Evolutionary conservation across 2,329 filamentous ascomycete genomes (phyloP).

Genomic region (Colletotrichum orchidophilum): DNA sequence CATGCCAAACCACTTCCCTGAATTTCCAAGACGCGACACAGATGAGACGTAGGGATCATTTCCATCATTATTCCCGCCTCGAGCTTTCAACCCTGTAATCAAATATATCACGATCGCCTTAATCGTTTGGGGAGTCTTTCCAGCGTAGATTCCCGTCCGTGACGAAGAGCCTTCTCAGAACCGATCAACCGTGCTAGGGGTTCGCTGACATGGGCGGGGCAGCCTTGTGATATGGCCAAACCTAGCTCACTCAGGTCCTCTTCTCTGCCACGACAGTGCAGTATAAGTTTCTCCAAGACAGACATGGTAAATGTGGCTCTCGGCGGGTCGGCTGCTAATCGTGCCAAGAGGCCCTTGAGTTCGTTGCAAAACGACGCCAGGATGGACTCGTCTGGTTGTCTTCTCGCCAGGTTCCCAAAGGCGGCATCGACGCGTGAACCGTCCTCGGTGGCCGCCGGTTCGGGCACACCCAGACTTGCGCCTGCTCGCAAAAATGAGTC

Average conservation of each 20-base stretch:
- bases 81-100: not conserved
- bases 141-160: not conserved
- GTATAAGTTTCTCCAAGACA: not conserved
- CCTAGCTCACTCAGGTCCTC: not conserved
- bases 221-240: not conserved
- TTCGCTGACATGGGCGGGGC: not conserved
- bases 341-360: not conserved
- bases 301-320: not conserved
- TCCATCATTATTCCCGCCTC: not conserved
- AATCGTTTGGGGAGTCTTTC: not conserved
- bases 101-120: not conserved
- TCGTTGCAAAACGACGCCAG: not conserved
- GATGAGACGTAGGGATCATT: not conserved
- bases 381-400: not conserved
- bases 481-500: not conserved
- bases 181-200: not conserved
- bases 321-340: not conserved
- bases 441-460: not conserved
- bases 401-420: not conserved
- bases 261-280: not conserved
- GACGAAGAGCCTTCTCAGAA: not conserved
- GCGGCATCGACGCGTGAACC: not conserved
- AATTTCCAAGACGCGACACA: not conserved
- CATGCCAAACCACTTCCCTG: not conserved
- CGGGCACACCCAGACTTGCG: not conserved